Base-by-base conservation (phyloP, 192 early-diverging fungal species). In the Coemansia sp. region DNA sequence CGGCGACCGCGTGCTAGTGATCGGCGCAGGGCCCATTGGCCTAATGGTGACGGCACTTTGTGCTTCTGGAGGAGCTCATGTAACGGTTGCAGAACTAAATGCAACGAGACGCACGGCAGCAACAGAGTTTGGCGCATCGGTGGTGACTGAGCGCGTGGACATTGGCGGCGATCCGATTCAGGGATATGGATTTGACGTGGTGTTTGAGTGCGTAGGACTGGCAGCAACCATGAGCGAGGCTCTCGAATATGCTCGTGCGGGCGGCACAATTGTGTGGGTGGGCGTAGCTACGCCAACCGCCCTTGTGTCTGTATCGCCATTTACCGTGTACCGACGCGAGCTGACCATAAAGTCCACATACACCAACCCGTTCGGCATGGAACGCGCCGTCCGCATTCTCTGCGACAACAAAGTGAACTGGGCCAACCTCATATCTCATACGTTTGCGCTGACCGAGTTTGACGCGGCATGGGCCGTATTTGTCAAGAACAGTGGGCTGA, bases 1-100 rank as follows among this genome's bases (percentile, higher is more conserved):
- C 38, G 80, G 83, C 23, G 72, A 79, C 48, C 62, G 60, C 10
- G 83, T 71, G 2, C 51, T 78, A 38, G 73, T 84, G 14, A 73
- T 84, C 14, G 83, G 83, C 14, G 80, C 80, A 15, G 83, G 83
- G 0, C 83, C 83, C 37, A 84, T 84, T 57, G 83, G 83, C n/a
- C 65, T 84, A 24, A 81, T 84, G 83, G 72, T 81, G 15, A 63
- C 70, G n/a, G 73, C 76, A 48, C 41, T 84, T 17, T 64, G 66
- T 10, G 24, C 64, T 1, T 70, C 52, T 10, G 65, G 67, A 49
- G 83, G 83, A 25, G 79, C 75, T 4, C 50, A 66, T 7, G 83
- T 84, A 11, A 72, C 75, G 4, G 63, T 82, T 5, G 54, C 72
- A 17, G 83, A 84, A n/a, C 71, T 72, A 15, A 82, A 73, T 37